phyloP scores from a whole-genome alignment of 2,329 filamentous ascomycete genomes.

The Stylonectria norvegica region DNA sequence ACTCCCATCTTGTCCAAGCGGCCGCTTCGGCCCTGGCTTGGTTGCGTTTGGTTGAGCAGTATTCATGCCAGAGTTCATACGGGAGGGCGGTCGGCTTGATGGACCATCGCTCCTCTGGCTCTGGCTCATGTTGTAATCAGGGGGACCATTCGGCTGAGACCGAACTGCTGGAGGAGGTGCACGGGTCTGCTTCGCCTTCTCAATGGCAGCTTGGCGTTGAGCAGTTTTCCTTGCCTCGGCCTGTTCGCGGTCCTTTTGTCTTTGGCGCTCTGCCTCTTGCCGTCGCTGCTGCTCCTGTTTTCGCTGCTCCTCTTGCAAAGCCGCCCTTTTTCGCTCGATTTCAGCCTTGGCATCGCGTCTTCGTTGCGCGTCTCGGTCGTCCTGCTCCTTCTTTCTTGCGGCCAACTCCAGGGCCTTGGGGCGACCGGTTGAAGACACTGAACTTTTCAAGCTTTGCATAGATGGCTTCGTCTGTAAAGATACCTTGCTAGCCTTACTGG shows the following conservation, averaged over 20 bases:
- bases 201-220: constrained; percentile 60
- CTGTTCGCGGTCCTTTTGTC: constrained; percentile 58
- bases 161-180: constrained; percentile 59
- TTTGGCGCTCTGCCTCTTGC: constrained; percentile 60
- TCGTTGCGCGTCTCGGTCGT: constrained; percentile 74
- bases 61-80: constrained; percentile 56
- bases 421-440: constrained; percentile 55
- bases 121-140: constrained; percentile 41
- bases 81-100: constrained; percentile 49
- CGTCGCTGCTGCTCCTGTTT: constrained; percentile 57
- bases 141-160: constrained; percentile 50
- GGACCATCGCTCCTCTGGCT: constrained; percentile 32
- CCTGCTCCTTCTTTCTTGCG: constrained; percentile 79
- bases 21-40: constrained; percentile 69
- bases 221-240: constrained; percentile 64
- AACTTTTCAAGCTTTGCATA: constrained; percentile 56
- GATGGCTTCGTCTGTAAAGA: constrained; percentile 59
- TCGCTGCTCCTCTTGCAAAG: constrained; percentile 62
- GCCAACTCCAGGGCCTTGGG: constrained; percentile 71
- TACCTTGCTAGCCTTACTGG: constrained; percentile 64
- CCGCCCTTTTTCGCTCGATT: constrained; percentile 70
- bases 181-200: constrained; percentile 62
- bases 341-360: constrained; percentile 81
- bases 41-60: constrained; percentile 53
- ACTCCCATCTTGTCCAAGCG: constrained; percentile 63